Base-by-base conservation (phyloP, 805 yeast species). In the Saccharomycopsis amapae region DNA sequence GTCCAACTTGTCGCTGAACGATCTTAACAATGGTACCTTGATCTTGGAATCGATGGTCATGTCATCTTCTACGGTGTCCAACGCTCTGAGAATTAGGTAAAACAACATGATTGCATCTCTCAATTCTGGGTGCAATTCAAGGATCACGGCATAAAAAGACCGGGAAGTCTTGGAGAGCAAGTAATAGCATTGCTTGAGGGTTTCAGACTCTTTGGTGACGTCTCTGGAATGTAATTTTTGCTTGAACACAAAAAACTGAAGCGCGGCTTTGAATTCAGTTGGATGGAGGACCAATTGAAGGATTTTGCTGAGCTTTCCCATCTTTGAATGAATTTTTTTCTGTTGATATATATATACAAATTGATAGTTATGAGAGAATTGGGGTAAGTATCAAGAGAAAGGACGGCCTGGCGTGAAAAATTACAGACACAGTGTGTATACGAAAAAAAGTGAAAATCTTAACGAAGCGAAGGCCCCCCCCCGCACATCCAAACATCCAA, bases 31-130 rank as follows among this genome's bases (percentile, higher is more conserved):
- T 2, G 93, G 88, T 22, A 88, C 66, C 65, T 93, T 93, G 49
- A 78, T 56, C 18, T 71, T 69, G 4, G 84, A 79, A 51, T 77
- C 81, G 48, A 93, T 67, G 6, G 93, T 75, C 94, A 88, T 88
- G 62, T 93, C 97, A 63, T 93, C 98, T 63, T 93, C 98, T 46
- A 93, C 74, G 1, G 98, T 93, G 60, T 93, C 98, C 56, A 93
- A 74, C 1, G 95, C 98, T 50, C 98, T 75, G 53, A 93, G 67
- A 19, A 88, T 73, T 46, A 93, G 64, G 63, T 93, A 93, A 65
- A 93, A 93, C 4, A 93, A 49, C 88, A 79, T 80, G 51, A 86
- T 74, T 1, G 83, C 85, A 53, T 79, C 79, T 53, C 95, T 76
- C 53, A 93, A 68, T 58, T 88, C 96, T 0, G 97, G 97, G 60